Evolutionary conservation across 306 rosid species (phyloP), one percentile per base, ranked within the genome.

Genomic region (Rosa rugosa): DNA sequence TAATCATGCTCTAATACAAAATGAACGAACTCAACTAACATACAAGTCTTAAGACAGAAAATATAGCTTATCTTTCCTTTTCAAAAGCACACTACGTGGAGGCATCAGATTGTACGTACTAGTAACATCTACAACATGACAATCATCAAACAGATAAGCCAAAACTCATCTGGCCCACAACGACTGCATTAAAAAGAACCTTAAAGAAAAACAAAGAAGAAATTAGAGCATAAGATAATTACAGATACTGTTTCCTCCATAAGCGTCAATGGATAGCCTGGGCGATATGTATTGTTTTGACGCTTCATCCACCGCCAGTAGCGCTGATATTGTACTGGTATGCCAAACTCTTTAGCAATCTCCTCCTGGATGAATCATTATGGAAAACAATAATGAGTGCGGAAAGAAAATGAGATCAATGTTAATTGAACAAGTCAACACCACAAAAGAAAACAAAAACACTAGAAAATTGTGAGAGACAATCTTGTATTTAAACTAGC

Each of bases 241-340:
- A 93, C 97, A 57, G 91, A 82, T 86, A 87, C 94, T 69, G 88
- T 65, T 90, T 91, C 97, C 81, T 91, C 94, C 65, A 80, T 23
- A 49, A 79, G 87, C 10, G 90, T 90, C 86, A 89, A 79, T 76
- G 91, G 98, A 62, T 97, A 85, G 65, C 82, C 82, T 65, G 94
- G 98, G 64, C 98, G 93, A 83, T 93, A 91, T 4, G 97, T 90
- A 75, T 88, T 90, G 84, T 91, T 93, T 75, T 86, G 89, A 25
- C 97, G 36, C 88, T 87, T 88, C 20, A 88, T 97, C 98, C 98
- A 93, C 63, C 90, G 54, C 98, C 98, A 93, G 85, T 85, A 91
- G 18, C 97, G 93, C 85, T 88, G 94, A 86, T 88, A 83, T 72
- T 90, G 94, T 78, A 93, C 85, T 36, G 97, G 98, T 80, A 93